Evolutionary conservation across 2,329 filamentous ascomycete species (phyloP).

Genomic region (Pestalotiopsis sp.): DNA sequence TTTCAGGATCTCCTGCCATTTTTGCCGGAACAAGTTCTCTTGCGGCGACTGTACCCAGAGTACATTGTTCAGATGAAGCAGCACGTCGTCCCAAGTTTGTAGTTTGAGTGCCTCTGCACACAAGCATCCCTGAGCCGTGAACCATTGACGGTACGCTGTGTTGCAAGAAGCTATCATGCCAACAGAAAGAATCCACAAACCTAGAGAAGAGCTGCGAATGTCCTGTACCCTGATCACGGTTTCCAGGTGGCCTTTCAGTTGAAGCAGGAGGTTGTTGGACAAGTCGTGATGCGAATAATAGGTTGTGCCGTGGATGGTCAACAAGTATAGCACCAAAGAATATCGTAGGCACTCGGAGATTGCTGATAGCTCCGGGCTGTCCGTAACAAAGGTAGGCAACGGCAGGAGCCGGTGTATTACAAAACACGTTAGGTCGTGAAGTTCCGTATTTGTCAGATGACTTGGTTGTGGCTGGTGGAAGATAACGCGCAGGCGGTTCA

Average conservation of each 20-base stretch:
- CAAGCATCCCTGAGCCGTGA: constrained; percentile 26
- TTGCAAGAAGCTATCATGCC: constrained; percentile 40
- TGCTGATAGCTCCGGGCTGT: constrained; percentile 14
- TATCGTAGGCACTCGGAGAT: constrained; percentile 49
- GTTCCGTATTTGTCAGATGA: constrained; percentile 40
- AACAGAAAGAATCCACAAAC: constrained; percentile 45
- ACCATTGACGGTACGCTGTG: constrained; percentile 31
- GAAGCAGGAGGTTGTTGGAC: constrained; percentile 34
- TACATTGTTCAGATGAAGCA: constrained; percentile 23
- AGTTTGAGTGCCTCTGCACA: constrained; percentile 5
- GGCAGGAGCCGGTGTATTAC: constrained; percentile 52
- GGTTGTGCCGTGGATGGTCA: constrained; percentile 55
- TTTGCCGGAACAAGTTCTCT: constrained; percentile 25
- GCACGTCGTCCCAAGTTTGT: constrained; percentile 26
- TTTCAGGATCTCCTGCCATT: constrained; percentile 29
- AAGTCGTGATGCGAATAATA: constrained; percentile 56
- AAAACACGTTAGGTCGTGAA: constrained; percentile 60
- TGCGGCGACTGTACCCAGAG: constrained; percentile 32
- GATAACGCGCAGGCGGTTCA: constrained; percentile 46
- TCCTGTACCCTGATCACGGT: constrained; percentile 15
- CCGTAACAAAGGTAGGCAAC: neutral
- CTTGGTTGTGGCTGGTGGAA: constrained; percentile 36
- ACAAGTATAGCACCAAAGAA: constrained; percentile 52
- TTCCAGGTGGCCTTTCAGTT: constrained; percentile 35
- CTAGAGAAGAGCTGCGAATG: constrained; percentile 27